Percentiles rank a stretch among this genome's conserved stretches.
These are phyloP conservation scores for Picea glauca DNA, from an alignment of 75 land plant species.

Conservation along the genomic window DNA sequence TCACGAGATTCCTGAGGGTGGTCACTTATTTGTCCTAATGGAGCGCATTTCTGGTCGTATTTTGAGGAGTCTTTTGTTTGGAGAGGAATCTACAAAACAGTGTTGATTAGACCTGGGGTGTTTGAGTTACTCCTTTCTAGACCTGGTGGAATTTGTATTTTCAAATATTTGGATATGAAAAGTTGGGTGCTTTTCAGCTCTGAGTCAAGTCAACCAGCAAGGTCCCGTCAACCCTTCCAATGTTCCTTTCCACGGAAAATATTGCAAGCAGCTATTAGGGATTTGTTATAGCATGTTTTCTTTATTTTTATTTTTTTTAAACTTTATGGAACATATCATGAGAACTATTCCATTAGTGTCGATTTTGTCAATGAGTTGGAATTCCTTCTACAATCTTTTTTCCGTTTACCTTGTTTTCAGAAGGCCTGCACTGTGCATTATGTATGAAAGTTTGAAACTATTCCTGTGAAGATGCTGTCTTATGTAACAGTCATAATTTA, in stretches of 20 bases:
- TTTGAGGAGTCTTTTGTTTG: slow-evolving; percentile 39
- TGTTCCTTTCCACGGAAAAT: not conserved
- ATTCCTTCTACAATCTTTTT: too few species aligned
- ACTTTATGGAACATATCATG: too few species aligned
- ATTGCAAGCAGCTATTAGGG: not conserved
- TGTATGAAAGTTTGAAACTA: too few species aligned
- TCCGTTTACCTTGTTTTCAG: too few species aligned
- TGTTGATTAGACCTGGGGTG: not conserved
- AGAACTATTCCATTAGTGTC: too few species aligned
- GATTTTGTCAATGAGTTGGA: too few species aligned
- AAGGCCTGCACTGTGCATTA: too few species aligned
- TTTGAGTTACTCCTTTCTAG: not conserved
- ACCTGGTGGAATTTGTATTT: not conserved
- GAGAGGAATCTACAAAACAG: slow-evolving; percentile 18
- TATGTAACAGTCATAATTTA: too few species aligned
- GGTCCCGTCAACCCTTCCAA: not conserved
- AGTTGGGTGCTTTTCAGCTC: not conserved
- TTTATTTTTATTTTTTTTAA: too few species aligned
- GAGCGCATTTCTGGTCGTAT: slow-evolving; percentile 42
- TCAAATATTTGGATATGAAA: not conserved
- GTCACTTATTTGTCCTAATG: slow-evolving; percentile 47
- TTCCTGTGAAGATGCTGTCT: too few species aligned
- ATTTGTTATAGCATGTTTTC: too few species aligned
- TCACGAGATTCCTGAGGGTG: slow-evolving; percentile 66
- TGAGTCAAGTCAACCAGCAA: too few species aligned